Percentiles rank a stretch among this genome's conserved stretches.
These are phyloP conservation scores for Chaetomiaceae sp. DNA, from an alignment of 2,329 filamentous ascomycete species.

Conservation along the genomic window DNA sequence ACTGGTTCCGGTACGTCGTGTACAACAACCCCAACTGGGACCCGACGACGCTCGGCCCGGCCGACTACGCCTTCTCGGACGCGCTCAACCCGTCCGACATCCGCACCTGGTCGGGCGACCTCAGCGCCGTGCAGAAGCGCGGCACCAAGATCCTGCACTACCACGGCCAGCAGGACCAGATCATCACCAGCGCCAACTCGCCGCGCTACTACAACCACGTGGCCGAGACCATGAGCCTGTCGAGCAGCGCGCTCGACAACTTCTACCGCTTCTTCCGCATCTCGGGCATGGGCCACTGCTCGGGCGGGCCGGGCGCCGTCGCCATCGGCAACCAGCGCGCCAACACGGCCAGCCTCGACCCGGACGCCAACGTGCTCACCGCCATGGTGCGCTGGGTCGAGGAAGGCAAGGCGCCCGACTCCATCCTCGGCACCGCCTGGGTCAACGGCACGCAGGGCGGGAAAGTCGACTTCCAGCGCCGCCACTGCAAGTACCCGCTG, in stretches of 20 bases:
- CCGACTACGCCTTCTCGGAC: conserved; percentile 29
- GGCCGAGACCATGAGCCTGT: conserved; percentile 35
- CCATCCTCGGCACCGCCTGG: conserved; percentile 12
- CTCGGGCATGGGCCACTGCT: conserved; percentile 47
- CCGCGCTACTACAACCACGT: conserved; percentile 44
- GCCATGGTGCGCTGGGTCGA: conserved; percentile 44
- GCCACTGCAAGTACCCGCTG: conserved; percentile 7
- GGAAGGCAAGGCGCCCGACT: conserved; percentile 36
- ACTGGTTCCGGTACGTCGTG: conserved; percentile 45
- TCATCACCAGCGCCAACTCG: conserved; percentile 36
- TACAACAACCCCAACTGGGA: conserved; percentile 40
- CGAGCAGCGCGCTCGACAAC: conserved; percentile 30
- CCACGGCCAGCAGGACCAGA: conserved; percentile 33
- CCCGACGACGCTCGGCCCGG: conserved; percentile 30
- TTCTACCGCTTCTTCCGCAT: conserved; percentile 48
- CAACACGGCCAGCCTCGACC: conserved; percentile 17
- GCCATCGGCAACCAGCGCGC: conserved; percentile 29
- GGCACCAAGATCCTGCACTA: conserved; percentile 42
- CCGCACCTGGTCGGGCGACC: conserved; percentile 31
- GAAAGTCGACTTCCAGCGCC: neutral
- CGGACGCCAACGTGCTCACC: conserved; percentile 32
- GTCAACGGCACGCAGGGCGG: neutral
- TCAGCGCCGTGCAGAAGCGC: conserved; percentile 29
- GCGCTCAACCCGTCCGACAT: conserved; percentile 22
- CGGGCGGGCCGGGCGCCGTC: conserved; percentile 30